A percentile compares a stretch with the other conserved stretches of the same genome.
These are phyloP conservation scores for Penicillium psychrofluorescens DNA, from an alignment of 495 filamentous ascomycete genomes.

Conservation along the genomic window DNA sequence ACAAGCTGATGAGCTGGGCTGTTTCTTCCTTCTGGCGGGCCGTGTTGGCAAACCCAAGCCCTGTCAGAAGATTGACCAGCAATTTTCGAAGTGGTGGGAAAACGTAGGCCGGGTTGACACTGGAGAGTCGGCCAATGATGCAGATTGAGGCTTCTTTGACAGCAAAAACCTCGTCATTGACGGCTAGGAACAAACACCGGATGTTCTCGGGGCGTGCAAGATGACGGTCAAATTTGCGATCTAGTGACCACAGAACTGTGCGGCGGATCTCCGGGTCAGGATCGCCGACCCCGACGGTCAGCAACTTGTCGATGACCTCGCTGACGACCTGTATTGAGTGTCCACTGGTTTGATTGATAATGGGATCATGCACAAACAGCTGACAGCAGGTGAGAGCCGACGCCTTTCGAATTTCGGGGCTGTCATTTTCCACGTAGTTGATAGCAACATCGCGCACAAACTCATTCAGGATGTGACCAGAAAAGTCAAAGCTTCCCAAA, in stretches of 20 bases:
- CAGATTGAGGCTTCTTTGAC: conserved; percentile 92
- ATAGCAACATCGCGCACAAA: conserved; percentile 98
- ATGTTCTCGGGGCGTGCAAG: conserved; percentile 94
- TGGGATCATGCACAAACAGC: conserved; percentile 90
- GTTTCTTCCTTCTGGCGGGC: conserved; percentile 92
- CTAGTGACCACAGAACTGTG: conserved; percentile 80
- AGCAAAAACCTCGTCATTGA: conserved; percentile 90
- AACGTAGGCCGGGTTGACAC: conserved; percentile 92
- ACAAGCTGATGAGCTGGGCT: conserved; percentile 82
- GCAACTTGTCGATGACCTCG: conserved; percentile 91
- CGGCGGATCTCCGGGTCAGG: conserved; percentile 79
- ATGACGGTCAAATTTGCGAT: conserved; percentile 90
- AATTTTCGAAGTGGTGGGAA: conserved; percentile 90
- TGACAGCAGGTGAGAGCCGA: conserved; percentile 97
- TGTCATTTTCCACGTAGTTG: conserved; percentile 93
- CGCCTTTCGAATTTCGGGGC: conserved; percentile 86
- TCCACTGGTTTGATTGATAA: conserved; percentile 93
- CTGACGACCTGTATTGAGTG: conserved; percentile 95
- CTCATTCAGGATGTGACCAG: conserved; percentile 89
- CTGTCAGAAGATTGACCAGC: conserved; percentile 90
- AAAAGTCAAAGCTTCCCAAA: conserved; percentile 93
- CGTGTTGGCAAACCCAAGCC: conserved; percentile 92
- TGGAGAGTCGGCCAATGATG: conserved; percentile 89
- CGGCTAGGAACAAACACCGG: conserved; percentile 84
- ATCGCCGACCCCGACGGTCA: conserved; percentile 92